phyloP scores from a whole-genome alignment of 768 basidiomycete genomes.

The Trichaptum fuscoviolaceum region DNA sequence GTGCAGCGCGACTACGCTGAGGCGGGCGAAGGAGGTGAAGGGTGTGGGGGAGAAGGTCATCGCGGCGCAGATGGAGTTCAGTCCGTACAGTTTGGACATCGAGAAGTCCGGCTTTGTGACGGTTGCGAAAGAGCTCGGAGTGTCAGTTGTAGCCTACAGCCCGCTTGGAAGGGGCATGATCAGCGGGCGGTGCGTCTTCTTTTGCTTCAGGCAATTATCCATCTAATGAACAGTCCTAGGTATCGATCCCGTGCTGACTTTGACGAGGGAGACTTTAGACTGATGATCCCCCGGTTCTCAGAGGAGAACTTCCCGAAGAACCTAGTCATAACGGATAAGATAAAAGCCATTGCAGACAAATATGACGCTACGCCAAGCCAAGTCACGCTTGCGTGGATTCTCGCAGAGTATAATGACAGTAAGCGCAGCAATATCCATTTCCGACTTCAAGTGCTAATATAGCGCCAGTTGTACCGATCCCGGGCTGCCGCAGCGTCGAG shows the following conservation, averaged over 20 bases:
- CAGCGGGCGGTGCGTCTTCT: conserved; percentile 19
- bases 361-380: conserved; percentile 27
- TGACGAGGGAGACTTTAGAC: conserved; percentile 23
- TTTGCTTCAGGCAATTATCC: background rate
- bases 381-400: conserved; percentile 27
- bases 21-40: conserved; percentile 25
- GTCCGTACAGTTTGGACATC: conserved; percentile 20
- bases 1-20: conserved; percentile 23
- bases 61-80: conserved; percentile 29
- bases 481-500: conserved; percentile 5
- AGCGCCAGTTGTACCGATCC: conserved; percentile 2
- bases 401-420: conserved; percentile 15
- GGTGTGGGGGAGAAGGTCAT: conserved; percentile 23
- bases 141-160: conserved; percentile 29
- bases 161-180: conserved; percentile 34
- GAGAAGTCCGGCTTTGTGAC: conserved; percentile 22
- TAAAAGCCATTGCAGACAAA: conserved; percentile 25
- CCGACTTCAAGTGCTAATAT: background rate
- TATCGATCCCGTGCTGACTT: conserved; percentile 21
- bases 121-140: conserved; percentile 25
- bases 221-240: background rate
- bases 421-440: background rate
- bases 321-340: conserved; percentile 27
- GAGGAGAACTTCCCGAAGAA: conserved; percentile 31
- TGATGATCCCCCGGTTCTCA: conserved; percentile 25